phyloP scores from a whole-genome alignment of 148 eudicot genomes.

The Camellia granthamiana region DNA sequence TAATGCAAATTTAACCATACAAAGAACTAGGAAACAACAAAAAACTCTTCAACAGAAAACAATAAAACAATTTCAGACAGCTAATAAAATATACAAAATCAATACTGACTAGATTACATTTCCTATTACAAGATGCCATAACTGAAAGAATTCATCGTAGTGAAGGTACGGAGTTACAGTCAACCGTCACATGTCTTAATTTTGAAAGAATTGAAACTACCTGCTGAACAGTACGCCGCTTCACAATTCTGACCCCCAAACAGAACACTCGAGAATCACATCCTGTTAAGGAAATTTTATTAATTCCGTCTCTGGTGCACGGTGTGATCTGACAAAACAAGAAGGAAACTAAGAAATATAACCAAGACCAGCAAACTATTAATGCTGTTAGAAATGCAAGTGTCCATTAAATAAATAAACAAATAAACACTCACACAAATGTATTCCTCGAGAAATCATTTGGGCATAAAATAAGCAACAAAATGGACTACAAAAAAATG shows the following conservation, averaged over 20 bases:
- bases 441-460: background rate
- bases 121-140: background rate
- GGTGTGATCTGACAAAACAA: conserved; percentile 54
- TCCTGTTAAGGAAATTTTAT: conserved; percentile 65
- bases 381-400: background rate
- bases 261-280: conserved; percentile 69
- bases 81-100: background rate
- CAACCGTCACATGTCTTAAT: background rate
- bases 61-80: background rate
- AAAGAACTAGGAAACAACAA: background rate
- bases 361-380: conserved; percentile 1
- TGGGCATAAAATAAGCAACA: background rate
- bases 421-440: background rate
- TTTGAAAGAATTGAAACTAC: conserved; percentile 23
- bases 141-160: background rate
- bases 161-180: background rate
- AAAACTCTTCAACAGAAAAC: background rate
- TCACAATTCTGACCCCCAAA: conserved; percentile 66
- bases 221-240: conserved; percentile 56
- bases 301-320: conserved; percentile 59
- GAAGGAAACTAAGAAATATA: background rate
- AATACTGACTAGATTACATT: background rate
- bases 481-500: background rate
- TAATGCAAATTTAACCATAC: background rate
- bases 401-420: background rate